Evolutionary conservation across 805 yeast species (phyloP), one percentile per base, ranked within the genome.

Genomic region (Candida nitratophila): DNA sequence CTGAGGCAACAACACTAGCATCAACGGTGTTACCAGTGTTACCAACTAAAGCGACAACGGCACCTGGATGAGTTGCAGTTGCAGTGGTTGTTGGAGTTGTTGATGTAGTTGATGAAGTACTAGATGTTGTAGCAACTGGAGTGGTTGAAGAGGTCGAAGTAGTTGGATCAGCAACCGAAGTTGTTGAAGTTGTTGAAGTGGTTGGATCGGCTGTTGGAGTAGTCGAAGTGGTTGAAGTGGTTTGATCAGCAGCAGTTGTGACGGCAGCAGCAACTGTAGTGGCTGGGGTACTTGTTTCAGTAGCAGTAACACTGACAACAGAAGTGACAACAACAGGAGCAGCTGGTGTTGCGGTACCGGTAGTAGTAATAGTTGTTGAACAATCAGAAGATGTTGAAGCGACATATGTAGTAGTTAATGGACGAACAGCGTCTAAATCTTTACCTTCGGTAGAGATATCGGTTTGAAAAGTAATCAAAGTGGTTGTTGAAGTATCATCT

Each of bases 401-500:
- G 30, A 46, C 46, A 27, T 47, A 47, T 10, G 46, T 34, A 21
- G 47, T 37, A 9, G 57, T 53, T 19, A 52, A 48, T 21, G 54
- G 48, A 14, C 44, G 44, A n/a, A 49, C 41, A 27, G 26, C 34
- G 4, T 34, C 46, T 17, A 43, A 44, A 12, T 43, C 50, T 7
- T 47, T 50, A 21, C 52, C 59, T 19, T 34, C 37, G 20, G 37
- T 34, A 3, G 37, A 34, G 17, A 34, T 51, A 19, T 50, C 58
- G 16, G 73, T 65, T 20, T 64, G 62, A 39, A 70, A 66, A 30
- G 65, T 57, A 11, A 69, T 63, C 43, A 67, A 56, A 22, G 82
- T 77, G 46, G 57, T 54, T 15, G 81, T 76, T 50, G 67, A 74
- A 33, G 78, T 72, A 35, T 64, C 73, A 40, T 77, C 79, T 53